phyloP scores from a whole-genome alignment of 2,329 filamentous ascomycete species.

The Pyrenophora graminea region DNA sequence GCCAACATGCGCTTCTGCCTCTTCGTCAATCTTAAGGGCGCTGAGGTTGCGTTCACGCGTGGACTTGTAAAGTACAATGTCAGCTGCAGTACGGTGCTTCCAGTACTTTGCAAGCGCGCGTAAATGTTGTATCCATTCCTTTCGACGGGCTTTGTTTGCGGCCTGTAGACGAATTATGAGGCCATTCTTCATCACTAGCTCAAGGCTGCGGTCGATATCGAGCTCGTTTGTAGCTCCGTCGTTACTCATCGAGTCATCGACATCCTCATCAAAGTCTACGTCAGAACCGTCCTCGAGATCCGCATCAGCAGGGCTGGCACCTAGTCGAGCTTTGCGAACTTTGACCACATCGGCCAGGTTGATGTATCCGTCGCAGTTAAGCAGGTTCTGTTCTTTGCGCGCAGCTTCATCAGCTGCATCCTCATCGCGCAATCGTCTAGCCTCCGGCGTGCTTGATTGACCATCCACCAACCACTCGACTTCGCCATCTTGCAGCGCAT shows the following conservation, averaged over 20 bases:
- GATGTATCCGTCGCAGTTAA: slow-evolving; percentile 66
- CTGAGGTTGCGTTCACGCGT: slow-evolving; percentile 63
- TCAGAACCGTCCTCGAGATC: slow-evolving; percentile 57
- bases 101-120: slow-evolving; percentile 64
- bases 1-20: slow-evolving; percentile 66
- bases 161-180: slow-evolving; percentile 64
- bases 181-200: slow-evolving; percentile 64
- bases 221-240: slow-evolving; percentile 59
- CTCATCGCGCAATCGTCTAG: slow-evolving; percentile 57
- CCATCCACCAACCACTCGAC: slow-evolving; percentile 61
- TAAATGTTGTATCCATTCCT: slow-evolving; percentile 66
- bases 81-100: slow-evolving; percentile 60
- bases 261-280: slow-evolving; percentile 59
- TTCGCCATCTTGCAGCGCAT: slow-evolving; percentile 57
- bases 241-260: slow-evolving; percentile 52
- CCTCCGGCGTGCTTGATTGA: slow-evolving; percentile 48
- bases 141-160: slow-evolving; percentile 60
- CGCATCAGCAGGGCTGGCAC: slow-evolving; percentile 58
- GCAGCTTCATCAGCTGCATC: slow-evolving; percentile 64
- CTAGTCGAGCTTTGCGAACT: slow-evolving; percentile 60
- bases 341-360: slow-evolving; percentile 62
- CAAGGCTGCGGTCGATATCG: slow-evolving; percentile 63
- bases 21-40: slow-evolving; percentile 66
- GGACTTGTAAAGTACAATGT: slow-evolving; percentile 61
- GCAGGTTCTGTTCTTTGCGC: slow-evolving; percentile 62